Conservation (phyloP, 2,329 filamentous ascomycete genomes). For the Akanthomyces lecanii region DNA sequence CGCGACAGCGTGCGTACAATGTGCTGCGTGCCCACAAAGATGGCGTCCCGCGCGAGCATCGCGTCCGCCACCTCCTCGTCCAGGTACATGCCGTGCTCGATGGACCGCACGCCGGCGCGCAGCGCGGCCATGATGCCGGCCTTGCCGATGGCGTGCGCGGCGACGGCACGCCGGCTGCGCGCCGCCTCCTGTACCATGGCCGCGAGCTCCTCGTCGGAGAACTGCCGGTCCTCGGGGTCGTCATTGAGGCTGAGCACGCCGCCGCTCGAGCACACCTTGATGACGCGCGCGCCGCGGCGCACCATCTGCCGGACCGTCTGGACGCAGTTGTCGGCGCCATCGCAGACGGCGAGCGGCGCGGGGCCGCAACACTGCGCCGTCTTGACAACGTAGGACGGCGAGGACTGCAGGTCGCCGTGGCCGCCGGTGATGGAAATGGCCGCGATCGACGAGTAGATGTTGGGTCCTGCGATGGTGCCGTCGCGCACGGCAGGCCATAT, state of each 20-base stretch:
- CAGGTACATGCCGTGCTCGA: slow-evolving; percentile 46
- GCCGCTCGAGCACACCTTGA: slow-evolving; percentile 44
- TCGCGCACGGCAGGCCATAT: slow-evolving; percentile 37
- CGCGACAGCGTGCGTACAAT: slow-evolving; percentile 37
- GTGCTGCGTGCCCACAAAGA: slow-evolving; percentile 41
- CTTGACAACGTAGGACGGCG: slow-evolving; percentile 32
- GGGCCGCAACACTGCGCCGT: slow-evolving; percentile 30
- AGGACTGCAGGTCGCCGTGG: slow-evolving; percentile 41
- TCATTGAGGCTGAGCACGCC: slow-evolving; percentile 41
- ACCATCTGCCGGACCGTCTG: slow-evolving; percentile 39
- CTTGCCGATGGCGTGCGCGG: slow-evolving; percentile 43
- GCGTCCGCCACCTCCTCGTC: slow-evolving; percentile 41
- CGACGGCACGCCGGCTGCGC: slow-evolving; percentile 36
- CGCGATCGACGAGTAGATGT: slow-evolving; percentile 41
- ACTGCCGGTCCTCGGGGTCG: slow-evolving; percentile 40
- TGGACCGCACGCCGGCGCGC: slow-evolving; percentile 39
- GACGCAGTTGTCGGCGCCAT: slow-evolving; percentile 44
- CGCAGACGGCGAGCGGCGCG: slow-evolving; percentile 33
- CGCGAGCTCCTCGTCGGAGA: slow-evolving; percentile 40
- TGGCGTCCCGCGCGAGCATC: slow-evolving; percentile 42
- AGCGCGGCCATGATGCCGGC: slow-evolving; percentile 43
- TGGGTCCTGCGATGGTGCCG: slow-evolving; percentile 40
- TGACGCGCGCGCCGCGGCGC: slow-evolving; percentile 43
- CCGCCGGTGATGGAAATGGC: slow-evolving; percentile 43
- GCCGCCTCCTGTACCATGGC: slow-evolving; percentile 42